Evolutionary conservation across 257 asterid genomes (phyloP).

Genomic region (Vinca minor): DNA sequence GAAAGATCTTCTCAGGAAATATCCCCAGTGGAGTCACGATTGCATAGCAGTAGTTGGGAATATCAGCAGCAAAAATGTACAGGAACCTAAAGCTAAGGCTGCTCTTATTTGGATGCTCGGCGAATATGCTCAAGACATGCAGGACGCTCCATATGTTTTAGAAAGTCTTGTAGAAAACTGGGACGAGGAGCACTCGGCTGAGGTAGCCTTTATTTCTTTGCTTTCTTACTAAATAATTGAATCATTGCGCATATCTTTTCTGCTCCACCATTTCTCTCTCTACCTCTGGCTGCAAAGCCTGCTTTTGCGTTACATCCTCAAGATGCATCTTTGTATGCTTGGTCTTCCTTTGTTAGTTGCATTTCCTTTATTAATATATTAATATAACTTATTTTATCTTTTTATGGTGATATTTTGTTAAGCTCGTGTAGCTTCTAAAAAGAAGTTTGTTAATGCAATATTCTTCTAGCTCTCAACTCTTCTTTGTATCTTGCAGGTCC

Average conservation of each 20-base stretch:
- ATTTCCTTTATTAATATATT: too few relatives aligned
- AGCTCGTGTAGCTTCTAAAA: not conserved
- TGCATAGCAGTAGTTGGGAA: conserved; percentile 98
- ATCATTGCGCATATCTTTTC: not conserved
- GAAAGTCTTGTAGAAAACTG: conserved; percentile 85
- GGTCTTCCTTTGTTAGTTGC: not conserved
- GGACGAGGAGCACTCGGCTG: conserved; percentile 95
- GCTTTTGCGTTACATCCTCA: not conserved
- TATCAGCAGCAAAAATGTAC: conserved; percentile 90
- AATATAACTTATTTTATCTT: not conserved
- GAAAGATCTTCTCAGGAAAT: conserved; percentile 94
- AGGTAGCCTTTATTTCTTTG: conserved; percentile 38
- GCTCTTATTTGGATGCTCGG: conserved; percentile 99
- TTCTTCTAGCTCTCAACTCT: not conserved
- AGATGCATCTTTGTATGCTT: not conserved
- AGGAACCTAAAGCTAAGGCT: conserved; percentile 97
- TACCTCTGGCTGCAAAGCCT: not conserved
- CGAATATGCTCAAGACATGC: conserved; percentile 98
- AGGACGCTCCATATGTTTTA: conserved; percentile 85
- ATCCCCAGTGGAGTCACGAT: conserved; percentile 99
- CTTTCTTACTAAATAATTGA: not conserved
- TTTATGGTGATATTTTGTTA: not conserved
- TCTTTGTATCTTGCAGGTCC: conserved; percentile 53
- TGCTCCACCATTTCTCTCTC: not conserved
- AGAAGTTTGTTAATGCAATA: not conserved